Evolutionary conservation across 2,329 filamentous ascomycete genomes (phyloP).

Genomic region (Pestalotiopsis sp.): DNA sequence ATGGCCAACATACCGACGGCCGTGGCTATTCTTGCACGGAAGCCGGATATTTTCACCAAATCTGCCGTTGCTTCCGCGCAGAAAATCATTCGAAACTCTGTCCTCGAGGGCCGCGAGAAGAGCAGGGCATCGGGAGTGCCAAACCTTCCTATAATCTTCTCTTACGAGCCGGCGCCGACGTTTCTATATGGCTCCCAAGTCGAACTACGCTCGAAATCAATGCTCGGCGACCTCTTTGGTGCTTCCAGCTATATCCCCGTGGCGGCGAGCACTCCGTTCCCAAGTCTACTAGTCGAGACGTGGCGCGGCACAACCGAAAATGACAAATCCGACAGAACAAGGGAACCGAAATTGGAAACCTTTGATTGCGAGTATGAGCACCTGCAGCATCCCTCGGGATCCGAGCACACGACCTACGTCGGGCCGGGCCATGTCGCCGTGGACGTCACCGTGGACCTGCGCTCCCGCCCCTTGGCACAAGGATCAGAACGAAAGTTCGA

Average conservation of each 20-base stretch:
- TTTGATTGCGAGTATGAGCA: not conserved
- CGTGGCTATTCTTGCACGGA: too few species aligned
- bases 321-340: not conserved
- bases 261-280: too few species aligned
- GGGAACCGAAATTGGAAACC: not conserved
- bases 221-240: not conserved
- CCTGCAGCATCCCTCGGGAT: not conserved
- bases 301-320: not conserved
- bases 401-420: not conserved
- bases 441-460: not conserved
- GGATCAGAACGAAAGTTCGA: not conserved
- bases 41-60: too few species aligned
- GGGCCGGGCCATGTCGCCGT: not conserved
- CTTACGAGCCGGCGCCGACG: not conserved
- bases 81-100: not conserved
- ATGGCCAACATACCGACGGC: too few species aligned
- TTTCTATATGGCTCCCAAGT: not conserved
- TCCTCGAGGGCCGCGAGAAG: not conserved
- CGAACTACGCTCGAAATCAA: not conserved
- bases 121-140: not conserved
- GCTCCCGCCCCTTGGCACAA: not conserved
- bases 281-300: too few species aligned
- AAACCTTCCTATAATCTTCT: not conserved
- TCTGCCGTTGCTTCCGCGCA: not conserved
- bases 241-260: not conserved